Evolutionary conservation across 2,329 filamentous ascomycete genomes (phyloP).

Genomic region (Passalora sequoiae): DNA sequence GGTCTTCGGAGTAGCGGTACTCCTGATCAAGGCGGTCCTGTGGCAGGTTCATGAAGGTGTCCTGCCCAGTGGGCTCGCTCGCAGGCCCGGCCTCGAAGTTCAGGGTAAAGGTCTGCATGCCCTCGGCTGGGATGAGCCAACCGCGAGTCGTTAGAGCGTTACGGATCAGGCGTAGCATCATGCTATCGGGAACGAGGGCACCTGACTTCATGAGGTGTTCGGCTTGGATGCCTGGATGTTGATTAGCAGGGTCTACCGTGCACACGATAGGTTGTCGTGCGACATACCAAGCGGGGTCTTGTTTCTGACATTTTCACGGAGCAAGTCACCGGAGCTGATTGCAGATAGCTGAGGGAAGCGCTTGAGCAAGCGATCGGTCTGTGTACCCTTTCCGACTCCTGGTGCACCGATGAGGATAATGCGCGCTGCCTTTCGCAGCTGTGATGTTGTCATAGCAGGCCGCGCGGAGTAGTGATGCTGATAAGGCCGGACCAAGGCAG

Average conservation of each 20-base stretch:
- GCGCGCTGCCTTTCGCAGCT: conserved; percentile 64
- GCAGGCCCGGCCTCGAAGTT: conserved; percentile 33
- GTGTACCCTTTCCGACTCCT: conserved; percentile 92
- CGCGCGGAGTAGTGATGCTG: not conserved
- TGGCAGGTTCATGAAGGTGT: conserved; percentile 39
- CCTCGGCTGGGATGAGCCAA: conserved; percentile 57
- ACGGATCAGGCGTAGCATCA: conserved; percentile 88
- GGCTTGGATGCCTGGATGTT: conserved; percentile 73
- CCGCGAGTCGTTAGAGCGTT: conserved; percentile 80
- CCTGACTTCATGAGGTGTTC: conserved; percentile 83
- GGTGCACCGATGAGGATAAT: conserved; percentile 93
- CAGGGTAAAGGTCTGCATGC: conserved; percentile 44
- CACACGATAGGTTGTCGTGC: not conserved
- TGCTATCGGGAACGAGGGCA: conserved; percentile 80
- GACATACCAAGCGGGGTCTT: conserved; percentile 72
- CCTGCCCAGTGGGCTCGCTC: conserved; percentile 12
- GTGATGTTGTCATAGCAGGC: conserved; percentile 29
- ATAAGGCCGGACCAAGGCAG: conserved; percentile 4
- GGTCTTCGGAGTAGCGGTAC: conserved; percentile 57
- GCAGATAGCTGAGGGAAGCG: conserved; percentile 84
- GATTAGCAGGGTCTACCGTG: not conserved
- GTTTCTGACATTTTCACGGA: conserved; percentile 87
- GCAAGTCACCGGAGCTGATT: conserved; percentile 88
- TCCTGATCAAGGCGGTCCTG: conserved; percentile 31
- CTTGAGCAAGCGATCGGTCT: conserved; percentile 80